A percentile compares a stretch with the other conserved stretches of the same genome.
These are phyloP conservation scores for Epicoccum sorghinum DNA, from an alignment of 2,329 filamentous ascomycete species.

Conservation along the genomic window DNA sequence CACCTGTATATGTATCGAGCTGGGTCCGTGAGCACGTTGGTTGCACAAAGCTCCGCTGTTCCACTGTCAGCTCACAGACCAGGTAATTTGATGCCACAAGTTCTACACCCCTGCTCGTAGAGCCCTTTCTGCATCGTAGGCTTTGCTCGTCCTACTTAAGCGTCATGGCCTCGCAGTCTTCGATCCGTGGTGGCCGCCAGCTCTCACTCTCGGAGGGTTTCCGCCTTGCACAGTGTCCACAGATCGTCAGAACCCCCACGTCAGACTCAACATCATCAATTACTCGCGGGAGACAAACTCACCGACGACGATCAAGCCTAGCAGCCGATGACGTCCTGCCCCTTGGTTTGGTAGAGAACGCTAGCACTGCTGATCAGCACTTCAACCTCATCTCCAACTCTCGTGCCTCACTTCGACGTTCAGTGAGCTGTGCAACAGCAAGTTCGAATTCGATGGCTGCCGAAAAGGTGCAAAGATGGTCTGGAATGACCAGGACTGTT, in stretches of 20 bases:
- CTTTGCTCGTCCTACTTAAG: conserved; percentile 27
- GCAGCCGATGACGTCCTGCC: conserved; percentile 6
- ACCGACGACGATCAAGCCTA: conserved; percentile 5
- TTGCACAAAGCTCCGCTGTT: conserved; percentile 31
- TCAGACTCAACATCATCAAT: conserved; percentile 5
- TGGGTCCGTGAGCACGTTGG: conserved; percentile 27
- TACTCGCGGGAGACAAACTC: conserved; percentile 15
- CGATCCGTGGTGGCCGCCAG: conserved; percentile 22
- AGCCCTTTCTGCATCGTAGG: conserved; percentile 18
- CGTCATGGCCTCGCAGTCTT: conserved; percentile 28
- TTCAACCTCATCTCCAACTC: neutral
- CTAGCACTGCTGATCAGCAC: neutral
- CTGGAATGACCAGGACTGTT: conserved; percentile 39
- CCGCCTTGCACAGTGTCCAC: neutral
- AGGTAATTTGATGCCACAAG: conserved; percentile 29
- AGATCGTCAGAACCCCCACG: neutral
- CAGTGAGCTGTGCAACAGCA: conserved; percentile 25
- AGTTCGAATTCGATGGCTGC: conserved; percentile 29
- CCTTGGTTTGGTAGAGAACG: conserved; percentile 1
- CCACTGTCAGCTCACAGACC: conserved; percentile 28
- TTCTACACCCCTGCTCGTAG: conserved; percentile 18
- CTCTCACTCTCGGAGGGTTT: neutral
- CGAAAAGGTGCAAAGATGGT: conserved; percentile 40
- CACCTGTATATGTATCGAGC: conserved; percentile 28
- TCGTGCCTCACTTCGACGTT: conserved; percentile 18